phyloP scores from a whole-genome alignment of 257 asterid species.

The Sherardia arvensis region DNA sequence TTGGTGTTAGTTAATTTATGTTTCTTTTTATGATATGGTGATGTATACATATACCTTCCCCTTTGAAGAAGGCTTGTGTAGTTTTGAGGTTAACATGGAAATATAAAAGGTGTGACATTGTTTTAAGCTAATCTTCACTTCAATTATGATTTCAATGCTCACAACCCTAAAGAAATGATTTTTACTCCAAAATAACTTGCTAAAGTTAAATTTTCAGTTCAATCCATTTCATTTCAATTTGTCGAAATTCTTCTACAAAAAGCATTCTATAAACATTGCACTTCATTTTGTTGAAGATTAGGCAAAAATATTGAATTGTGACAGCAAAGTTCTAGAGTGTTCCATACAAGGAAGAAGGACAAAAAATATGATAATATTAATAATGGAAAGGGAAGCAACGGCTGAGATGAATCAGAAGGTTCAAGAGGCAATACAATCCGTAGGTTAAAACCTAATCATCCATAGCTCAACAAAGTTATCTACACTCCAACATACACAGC shows the following conservation, averaged over 20 bases:
- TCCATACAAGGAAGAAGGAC: slow-evolving; percentile 7
- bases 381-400: slow-evolving; percentile 6
- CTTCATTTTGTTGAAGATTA: too few relatives aligned
- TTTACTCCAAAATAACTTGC: background rate
- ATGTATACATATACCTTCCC: background rate
- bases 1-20: background rate
- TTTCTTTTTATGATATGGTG: background rate
- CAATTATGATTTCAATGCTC: background rate
- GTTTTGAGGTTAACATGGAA: background rate
- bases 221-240: background rate
- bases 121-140: background rate
- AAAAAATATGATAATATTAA: background rate
- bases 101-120: background rate
- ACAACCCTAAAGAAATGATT: too few relatives aligned
- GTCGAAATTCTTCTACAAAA: too few relatives aligned
- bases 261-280: too few relatives aligned
- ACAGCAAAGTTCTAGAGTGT: slow-evolving; percentile 20
- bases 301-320: background rate
- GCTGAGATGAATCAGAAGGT: slow-evolving; percentile 24
- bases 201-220: too few relatives aligned
- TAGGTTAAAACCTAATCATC: slow-evolving; percentile 9
- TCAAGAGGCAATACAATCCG: slow-evolving; percentile 24
- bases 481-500: background rate
- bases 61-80: background rate
- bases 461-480: background rate